A percentile compares a stretch with the other conserved stretches of the same genome.
Evolutionary conservation across 208 protist species (phyloP).

Genomic region (Acanthamoeba lenticulata): DNA sequence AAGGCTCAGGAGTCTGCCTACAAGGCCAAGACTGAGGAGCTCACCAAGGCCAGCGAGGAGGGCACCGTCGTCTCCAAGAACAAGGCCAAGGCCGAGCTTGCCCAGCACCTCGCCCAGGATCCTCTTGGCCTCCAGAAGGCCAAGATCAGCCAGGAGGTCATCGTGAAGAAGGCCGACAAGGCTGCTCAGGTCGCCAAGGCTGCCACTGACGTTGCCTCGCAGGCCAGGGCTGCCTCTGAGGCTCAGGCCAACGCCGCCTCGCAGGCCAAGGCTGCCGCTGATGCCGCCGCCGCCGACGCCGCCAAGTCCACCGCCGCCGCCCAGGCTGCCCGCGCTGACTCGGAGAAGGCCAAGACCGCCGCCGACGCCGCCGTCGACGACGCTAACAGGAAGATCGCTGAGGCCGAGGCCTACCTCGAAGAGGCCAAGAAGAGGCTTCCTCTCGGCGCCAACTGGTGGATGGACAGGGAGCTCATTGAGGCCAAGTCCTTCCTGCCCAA

Average conservation of each 20-base stretch:
- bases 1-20: conserved; percentile 62
- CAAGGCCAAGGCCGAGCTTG: conserved; percentile 74
- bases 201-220: conserved; percentile 44
- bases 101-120: conserved; percentile 71
- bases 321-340: not conserved
- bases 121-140: conserved; percentile 70
- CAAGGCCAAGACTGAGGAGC: conserved; percentile 69
- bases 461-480: conserved; percentile 72
- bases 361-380: conserved; percentile 50
- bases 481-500: conserved; percentile 73
- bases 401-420: conserved; percentile 60
- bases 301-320: conserved; percentile 18
- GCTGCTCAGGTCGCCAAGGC: conserved; percentile 59
- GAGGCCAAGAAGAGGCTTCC: conserved; percentile 61
- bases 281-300: conserved; percentile 15
- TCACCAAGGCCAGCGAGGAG: conserved; percentile 71
- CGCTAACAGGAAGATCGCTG: conserved; percentile 39
- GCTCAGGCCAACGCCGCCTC: conserved; percentile 29
- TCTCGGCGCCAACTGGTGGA: conserved; percentile 74
- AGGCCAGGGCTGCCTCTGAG: not conserved
- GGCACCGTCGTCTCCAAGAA: conserved; percentile 70
- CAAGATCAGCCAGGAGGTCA: conserved; percentile 73
- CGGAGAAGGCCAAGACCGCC: conserved; percentile 17
- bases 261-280: not conserved
- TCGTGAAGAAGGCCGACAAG: conserved; percentile 74